A percentile compares a stretch with the other conserved stretches of the same genome.
Evolutionary conservation across 208 protist species (phyloP).

Genomic region (Trypanosoma congolense): DNA sequence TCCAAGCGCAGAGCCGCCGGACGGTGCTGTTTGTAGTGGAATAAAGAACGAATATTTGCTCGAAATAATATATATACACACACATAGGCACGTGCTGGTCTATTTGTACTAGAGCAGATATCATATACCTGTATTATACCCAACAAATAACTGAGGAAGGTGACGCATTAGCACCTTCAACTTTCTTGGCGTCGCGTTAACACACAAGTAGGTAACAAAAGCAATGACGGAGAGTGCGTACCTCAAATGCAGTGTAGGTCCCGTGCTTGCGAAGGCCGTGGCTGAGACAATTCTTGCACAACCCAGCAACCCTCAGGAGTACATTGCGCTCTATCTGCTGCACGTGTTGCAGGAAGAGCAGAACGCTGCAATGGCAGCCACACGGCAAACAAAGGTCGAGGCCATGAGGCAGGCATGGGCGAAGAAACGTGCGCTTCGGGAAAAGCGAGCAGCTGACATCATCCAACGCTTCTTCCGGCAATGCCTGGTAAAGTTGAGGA

Average conservation of each 20-base stretch:
- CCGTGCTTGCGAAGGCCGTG: conserved; percentile 83
- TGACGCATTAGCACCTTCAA: too few species aligned
- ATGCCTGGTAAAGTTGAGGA: conserved; percentile 30
- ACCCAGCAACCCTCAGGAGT: conserved; percentile 88
- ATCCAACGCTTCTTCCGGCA: conserved; percentile 68
- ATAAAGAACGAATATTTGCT: too few species aligned
- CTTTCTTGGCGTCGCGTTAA: too few species aligned
- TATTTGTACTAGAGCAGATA: neutral
- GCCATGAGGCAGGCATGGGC: conserved; percentile 51
- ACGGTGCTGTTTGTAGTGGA: too few species aligned
- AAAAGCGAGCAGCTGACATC: conserved; percentile 64
- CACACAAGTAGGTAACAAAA: conserved; percentile 6
- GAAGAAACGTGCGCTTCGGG: conserved; percentile 34
- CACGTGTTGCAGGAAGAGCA: conserved; percentile 83
- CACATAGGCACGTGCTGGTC: neutral
- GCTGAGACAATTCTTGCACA: conserved; percentile 84
- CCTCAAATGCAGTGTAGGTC: conserved; percentile 76
- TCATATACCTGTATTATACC: neutral
- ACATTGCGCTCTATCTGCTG: conserved; percentile 82
- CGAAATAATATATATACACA: neutral
- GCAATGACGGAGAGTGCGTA: conserved; percentile 78
- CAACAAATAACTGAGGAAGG: too few species aligned
- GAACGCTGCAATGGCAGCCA: conserved; percentile 26
- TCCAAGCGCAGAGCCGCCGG: too few species aligned
- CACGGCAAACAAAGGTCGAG: conserved; percentile 33